A percentile compares a stretch with the other conserved stretches of the same genome.
Conservation (phyloP, 2,329 filamentous ascomycete genomes). For the Neodidymelliopsis sp. region DNA sequence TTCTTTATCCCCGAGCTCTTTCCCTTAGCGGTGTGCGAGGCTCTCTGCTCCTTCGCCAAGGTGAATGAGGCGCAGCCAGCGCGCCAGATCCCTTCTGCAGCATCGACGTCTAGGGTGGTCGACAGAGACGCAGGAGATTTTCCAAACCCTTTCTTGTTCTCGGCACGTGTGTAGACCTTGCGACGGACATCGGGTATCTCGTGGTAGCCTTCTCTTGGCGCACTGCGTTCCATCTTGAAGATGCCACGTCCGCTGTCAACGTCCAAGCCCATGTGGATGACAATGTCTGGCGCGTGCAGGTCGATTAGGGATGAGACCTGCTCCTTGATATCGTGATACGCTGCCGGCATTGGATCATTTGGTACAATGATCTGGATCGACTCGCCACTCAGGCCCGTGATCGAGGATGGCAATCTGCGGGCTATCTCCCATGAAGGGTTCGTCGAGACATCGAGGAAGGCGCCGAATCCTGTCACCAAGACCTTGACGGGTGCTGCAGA, state of each 20-base stretch:
- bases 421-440: conserved; percentile 87
- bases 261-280: conserved; percentile 84
- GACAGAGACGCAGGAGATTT: conserved; percentile 34
- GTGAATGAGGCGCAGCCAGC: conserved; percentile 18
- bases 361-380: conserved; percentile 68
- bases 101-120: conserved; percentile 32
- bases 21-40: conserved; percentile 8
- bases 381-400: conserved; percentile 15
- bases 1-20: conserved; percentile 13
- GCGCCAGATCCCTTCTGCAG: conserved; percentile 22
- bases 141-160: conserved; percentile 30
- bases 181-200: conserved; percentile 73
- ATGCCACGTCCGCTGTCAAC: conserved; percentile 59
- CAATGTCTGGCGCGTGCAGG: conserved; percentile 61
- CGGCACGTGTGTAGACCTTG: conserved; percentile 41
- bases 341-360: conserved; percentile 72
- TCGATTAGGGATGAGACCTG: conserved; percentile 70
- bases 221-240: conserved; percentile 76
- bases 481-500: conserved; percentile 43
- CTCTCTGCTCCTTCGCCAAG: conserved; percentile 3
- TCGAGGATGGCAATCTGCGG: conserved; percentile 59
- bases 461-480: conserved; percentile 57
- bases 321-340: conserved; percentile 70
- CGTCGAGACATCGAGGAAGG: conserved; percentile 74
- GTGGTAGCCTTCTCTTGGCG: conserved; percentile 74